phyloP scores from a whole-genome alignment of 257 asterid species.

The Ajuga chamaepitys region DNA sequence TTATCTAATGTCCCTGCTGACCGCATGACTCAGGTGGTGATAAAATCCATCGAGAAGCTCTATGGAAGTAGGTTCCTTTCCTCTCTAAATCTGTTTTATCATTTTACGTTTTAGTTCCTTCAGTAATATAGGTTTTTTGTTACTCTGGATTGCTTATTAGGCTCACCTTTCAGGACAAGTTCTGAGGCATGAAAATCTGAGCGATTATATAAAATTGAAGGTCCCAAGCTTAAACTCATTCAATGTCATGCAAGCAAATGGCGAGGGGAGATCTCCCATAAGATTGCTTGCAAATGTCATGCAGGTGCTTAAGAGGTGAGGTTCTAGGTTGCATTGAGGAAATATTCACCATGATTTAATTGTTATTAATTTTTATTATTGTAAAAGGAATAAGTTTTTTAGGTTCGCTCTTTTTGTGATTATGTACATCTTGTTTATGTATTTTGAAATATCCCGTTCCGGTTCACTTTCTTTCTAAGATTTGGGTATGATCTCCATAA shows the following conservation, averaged over 20 bases:
- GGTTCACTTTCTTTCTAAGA: background rate
- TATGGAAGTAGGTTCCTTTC: slow-evolving; percentile 68
- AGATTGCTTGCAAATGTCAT: slow-evolving; percentile 47
- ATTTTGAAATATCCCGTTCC: background rate
- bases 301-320: slow-evolving; percentile 79
- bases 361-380: background rate
- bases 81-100: slow-evolving; percentile 4
- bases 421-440: background rate
- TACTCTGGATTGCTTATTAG: slow-evolving; percentile 21
- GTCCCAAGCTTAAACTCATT: slow-evolving; percentile 72
- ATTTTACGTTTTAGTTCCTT: background rate
- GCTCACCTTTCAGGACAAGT: slow-evolving; percentile 74
- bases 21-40: slow-evolving; percentile 48
- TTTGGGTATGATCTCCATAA: background rate
- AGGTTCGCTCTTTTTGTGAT: background rate
- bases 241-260: slow-evolving; percentile 39
- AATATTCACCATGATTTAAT: slow-evolving; percentile 10
- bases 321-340: slow-evolving; percentile 3
- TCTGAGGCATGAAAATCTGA: slow-evolving; percentile 71
- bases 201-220: slow-evolving; percentile 57
- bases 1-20: slow-evolving; percentile 50
- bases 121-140: background rate
- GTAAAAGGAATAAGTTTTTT: background rate
- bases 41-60: slow-evolving; percentile 66
- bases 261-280: slow-evolving; percentile 40